Evolutionary conservation across 305 asterid genomes (phyloP).

Genomic region (Fraxinus angustifolia): DNA sequence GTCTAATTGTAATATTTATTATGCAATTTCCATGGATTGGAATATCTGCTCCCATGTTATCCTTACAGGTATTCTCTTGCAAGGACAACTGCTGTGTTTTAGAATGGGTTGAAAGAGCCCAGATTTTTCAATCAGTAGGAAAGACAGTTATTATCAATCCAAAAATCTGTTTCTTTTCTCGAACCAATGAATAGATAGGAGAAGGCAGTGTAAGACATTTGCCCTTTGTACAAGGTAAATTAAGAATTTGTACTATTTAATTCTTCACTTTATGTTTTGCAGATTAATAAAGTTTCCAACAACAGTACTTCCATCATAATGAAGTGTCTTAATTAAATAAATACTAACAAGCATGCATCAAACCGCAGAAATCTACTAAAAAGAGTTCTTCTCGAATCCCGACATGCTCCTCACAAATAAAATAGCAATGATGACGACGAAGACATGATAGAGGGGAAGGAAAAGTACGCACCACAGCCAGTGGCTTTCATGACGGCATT

Average conservation of each 20-base stretch:
- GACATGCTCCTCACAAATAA: background rate
- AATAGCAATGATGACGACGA: background rate
- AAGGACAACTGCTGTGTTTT: background rate
- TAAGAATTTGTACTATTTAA: background rate
- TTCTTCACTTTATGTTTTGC: background rate
- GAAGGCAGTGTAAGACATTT: background rate
- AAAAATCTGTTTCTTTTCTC: background rate
- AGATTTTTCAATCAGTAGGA: background rate
- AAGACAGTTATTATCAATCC: background rate
- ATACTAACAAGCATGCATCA: background rate
- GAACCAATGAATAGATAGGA: background rate
- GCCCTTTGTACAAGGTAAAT: background rate
- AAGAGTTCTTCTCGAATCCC: background rate
- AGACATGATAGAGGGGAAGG: background rate
- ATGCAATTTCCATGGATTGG: background rate
- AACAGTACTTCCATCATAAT: background rate
- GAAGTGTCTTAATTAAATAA: background rate
- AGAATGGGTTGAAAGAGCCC: background rate
- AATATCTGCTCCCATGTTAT: background rate
- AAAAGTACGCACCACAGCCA: slow-evolving; percentile 60
- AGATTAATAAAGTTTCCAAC: background rate
- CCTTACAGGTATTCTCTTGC: background rate
- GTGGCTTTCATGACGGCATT: slow-evolving; percentile 91
- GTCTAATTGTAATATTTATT: background rate
- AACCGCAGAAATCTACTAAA: background rate